Percentiles rank a stretch among this genome's conserved stretches.
These are phyloP conservation scores for Sporothrix brunneoviolacea DNA, from an alignment of 2,329 filamentous ascomycete genomes.

Conservation along the genomic window DNA sequence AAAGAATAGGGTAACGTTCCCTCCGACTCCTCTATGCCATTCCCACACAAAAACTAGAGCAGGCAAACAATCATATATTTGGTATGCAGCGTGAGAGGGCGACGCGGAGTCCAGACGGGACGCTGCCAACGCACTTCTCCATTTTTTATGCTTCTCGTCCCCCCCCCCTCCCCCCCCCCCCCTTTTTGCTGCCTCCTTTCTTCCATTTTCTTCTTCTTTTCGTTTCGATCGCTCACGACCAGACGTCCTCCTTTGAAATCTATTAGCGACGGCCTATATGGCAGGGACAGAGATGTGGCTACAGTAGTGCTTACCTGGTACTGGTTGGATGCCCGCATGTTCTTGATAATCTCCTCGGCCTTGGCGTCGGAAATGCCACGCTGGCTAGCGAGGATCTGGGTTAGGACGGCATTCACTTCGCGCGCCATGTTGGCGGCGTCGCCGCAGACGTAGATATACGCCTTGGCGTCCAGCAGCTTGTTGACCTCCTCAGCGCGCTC, in stretches of 20 bases:
- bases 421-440: constrained; percentile 96
- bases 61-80: neutral
- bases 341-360: constrained; percentile 94
- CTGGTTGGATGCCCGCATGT: constrained; percentile 88
- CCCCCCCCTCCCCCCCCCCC: too few relatives aligned
- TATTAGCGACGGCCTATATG: constrained; percentile 1
- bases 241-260: constrained; percentile 59
- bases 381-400: constrained; percentile 78
- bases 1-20: neutral
- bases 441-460: constrained; percentile 96
- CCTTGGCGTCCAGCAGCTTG: constrained; percentile 75
- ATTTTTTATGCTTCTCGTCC: neutral
- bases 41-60: neutral
- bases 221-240: constrained; percentile 44
- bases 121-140: neutral
- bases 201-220: neutral
- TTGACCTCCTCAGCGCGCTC: constrained; percentile 80
- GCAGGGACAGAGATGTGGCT: neutral
- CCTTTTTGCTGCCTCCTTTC: neutral
- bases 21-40: constrained; percentile 14
- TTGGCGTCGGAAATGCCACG: constrained; percentile 76
- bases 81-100: neutral
- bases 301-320: constrained; percentile 70
- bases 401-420: constrained; percentile 82
- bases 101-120: too few relatives aligned